phyloP scores from a whole-genome alignment of 148 eudicot genomes.

The Vaccinium darrowii region DNA sequence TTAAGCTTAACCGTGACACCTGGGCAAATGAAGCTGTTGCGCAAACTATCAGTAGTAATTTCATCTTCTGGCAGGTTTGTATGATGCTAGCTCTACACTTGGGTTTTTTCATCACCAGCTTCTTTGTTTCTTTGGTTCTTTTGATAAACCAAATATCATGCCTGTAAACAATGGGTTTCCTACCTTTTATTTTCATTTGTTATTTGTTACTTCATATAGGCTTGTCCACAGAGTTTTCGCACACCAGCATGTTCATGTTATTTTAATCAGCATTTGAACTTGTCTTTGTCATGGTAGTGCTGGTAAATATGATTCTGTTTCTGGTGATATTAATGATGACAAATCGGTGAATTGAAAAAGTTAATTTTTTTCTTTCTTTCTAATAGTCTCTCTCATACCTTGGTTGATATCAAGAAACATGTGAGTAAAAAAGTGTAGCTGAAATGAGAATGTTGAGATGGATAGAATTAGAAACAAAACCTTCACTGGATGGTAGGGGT shows the following conservation, averaged over 20 bases:
- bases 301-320: neutral
- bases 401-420: neutral
- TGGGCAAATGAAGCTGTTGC: constrained; percentile 99
- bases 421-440: neutral
- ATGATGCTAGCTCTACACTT: neutral
- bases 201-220: neutral
- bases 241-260: neutral
- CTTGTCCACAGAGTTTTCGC: neutral
- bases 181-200: constrained; percentile 8
- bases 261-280: neutral
- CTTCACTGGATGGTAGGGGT: neutral
- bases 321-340: neutral
- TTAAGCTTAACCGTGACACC: constrained; percentile 94
- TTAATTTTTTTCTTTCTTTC: neutral
- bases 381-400: neutral
- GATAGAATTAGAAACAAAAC: neutral
- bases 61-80: constrained; percentile 94
- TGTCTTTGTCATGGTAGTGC: neutral
- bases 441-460: neutral
- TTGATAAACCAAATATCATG: neutral
- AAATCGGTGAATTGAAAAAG: neutral
- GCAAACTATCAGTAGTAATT: constrained; percentile 82
- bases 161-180: neutral
- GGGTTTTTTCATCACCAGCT: neutral
- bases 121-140: neutral